Percentiles rank a stretch among this genome's conserved stretches.
Evolutionary conservation across 345 rosid species (phyloP).

Genomic region (Populus davidiana): DNA sequence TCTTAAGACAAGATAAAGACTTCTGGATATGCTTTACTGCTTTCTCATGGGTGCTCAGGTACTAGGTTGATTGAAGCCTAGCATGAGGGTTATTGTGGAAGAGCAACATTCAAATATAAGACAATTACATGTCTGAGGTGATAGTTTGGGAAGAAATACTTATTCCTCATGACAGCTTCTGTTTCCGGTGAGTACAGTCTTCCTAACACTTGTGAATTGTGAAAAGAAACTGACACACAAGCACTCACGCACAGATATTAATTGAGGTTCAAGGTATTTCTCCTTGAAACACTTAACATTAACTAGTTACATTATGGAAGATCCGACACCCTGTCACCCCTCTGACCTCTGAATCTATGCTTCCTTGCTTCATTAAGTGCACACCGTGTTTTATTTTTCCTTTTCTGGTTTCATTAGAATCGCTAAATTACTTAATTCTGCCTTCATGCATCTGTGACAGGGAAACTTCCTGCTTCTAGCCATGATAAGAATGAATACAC

Average conservation of each 20-base stretch:
- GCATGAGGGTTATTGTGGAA: not conserved
- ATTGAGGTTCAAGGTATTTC: not conserved
- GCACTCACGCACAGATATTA: not conserved
- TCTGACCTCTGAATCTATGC: no score
- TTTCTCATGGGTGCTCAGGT: slow-evolving; percentile 8
- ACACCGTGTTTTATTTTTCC: not conserved
- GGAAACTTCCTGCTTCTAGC: not conserved
- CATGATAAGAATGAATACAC: no score
- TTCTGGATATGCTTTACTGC: not conserved
- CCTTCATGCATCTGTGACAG: not conserved
- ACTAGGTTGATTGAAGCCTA: slow-evolving; percentile 29
- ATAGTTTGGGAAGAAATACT: not conserved
- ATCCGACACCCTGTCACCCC: not conserved
- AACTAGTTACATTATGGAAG: not conserved
- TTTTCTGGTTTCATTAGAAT: not conserved
- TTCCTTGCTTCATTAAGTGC: not conserved
- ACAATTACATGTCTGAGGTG: slow-evolving; percentile 3
- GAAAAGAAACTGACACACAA: not conserved
- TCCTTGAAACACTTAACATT: not conserved
- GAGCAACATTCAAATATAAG: slow-evolving; percentile 3
- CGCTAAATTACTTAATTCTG: not conserved
- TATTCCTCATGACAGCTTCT: not conserved
- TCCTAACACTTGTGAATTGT: not conserved
- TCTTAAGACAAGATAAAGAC: not conserved
- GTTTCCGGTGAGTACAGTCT: not conserved